These are phyloP conservation scores for Cutaneotrichosporon cavernicola DNA, from an alignment of 1,284 basidiomycete genomes.

Conservation along the genomic window DNA sequence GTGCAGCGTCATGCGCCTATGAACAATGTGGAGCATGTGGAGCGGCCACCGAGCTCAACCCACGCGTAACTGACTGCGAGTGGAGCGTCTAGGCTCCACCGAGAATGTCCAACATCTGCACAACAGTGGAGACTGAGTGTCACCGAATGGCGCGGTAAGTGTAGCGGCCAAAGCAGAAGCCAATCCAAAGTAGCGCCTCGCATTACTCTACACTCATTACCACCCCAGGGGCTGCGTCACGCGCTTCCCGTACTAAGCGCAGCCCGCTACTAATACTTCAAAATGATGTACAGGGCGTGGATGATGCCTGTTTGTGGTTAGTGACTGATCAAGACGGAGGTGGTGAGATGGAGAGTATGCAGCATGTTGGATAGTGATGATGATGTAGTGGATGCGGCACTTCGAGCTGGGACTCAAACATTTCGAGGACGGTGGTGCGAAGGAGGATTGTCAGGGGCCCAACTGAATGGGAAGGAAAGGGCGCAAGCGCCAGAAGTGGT, in stretches of 20 bases:
- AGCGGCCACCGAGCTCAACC: not conserved
- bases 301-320: constrained; percentile 31
- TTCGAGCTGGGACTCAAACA: no score
- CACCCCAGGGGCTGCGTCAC: not conserved
- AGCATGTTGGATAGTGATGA: not conserved
- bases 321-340: constrained; percentile 28
- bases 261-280: constrained; percentile 27
- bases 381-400: no score
- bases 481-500: not conserved
- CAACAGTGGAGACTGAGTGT: not conserved
- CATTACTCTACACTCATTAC: not conserved
- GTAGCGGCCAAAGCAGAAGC: not conserved
- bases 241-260: not conserved
- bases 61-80: not conserved
- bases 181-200: not conserved
- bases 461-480: not conserved
- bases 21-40: not conserved
- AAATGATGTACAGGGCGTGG: constrained; percentile 48
- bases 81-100: not conserved
- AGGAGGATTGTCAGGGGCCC: no score
- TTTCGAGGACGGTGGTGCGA: no score
- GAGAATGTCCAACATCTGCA: not conserved
- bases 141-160: not conserved
- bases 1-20: not conserved
- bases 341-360: not conserved